These are phyloP conservation scores for Talaromyces sp. DNA, from an alignment of 2,329 filamentous ascomycete genomes.

Conservation along the genomic window DNA sequence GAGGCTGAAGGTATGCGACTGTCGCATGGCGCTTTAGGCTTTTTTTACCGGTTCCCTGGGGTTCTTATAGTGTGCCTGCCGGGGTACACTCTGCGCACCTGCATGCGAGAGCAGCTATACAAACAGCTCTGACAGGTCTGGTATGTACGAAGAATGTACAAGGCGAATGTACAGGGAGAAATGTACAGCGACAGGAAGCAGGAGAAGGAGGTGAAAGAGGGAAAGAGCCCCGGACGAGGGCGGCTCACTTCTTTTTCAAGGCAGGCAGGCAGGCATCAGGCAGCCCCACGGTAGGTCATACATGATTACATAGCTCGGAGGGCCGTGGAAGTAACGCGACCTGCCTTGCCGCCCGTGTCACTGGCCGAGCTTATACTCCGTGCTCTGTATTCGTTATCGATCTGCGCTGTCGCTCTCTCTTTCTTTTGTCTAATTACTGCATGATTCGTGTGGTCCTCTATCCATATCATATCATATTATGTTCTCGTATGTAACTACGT, in stretches of 20 bases:
- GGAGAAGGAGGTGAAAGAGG: not conserved
- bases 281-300: not conserved
- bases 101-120: not conserved
- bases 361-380: not conserved
- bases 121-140: not conserved
- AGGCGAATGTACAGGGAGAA: not conserved
- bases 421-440: too few species aligned
- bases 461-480: too few species aligned
- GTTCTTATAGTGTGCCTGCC: not conserved
- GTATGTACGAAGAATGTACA: not conserved
- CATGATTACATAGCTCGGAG: not conserved
- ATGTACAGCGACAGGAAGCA: not conserved
- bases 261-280: not conserved
- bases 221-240: not conserved
- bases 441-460: too few species aligned
- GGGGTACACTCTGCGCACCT: not conserved
- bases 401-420: too few species aligned
- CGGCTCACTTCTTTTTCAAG: not conserved
- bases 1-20: constrained; percentile 7
- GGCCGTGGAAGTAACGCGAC: not conserved
- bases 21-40: not conserved
- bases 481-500: too few species aligned
- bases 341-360: too few species aligned
- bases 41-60: not conserved
- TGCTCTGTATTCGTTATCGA: too few species aligned